Evolutionary conservation across 108 stramenopile genomes (phyloP), one percentile per base, ranked within the genome.

Genomic region (Cyclotella choctawhatcheeana): DNA sequence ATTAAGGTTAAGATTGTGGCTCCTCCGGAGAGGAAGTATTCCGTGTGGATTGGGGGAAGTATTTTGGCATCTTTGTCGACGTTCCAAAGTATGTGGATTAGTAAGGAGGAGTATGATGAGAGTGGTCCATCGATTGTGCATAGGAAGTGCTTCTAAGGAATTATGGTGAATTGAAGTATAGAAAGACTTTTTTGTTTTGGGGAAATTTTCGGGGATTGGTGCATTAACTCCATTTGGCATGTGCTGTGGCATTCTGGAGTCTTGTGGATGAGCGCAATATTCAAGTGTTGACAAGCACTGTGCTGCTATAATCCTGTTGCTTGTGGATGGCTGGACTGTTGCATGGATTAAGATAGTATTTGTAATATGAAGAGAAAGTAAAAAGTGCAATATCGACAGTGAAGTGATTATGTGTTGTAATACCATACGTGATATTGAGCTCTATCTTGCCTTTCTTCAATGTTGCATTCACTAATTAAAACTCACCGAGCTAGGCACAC

Each of bases 1-100:
- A 95, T 98, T 82, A 97, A 97, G 91, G 95, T 98, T 80, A 99
- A 99, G 99, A 98, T 99, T 82, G 98, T 99, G 32, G 98, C 98
- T 34, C 98, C 98, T 53, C 98, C 98, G n/a, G 98, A 99, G 84
- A 89, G 97, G 54, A 99, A 98, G 87, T 97, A 98, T 89, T 94
- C 94, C 45, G 97, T 96, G 63, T 97, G 97, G 98, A 97, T 98
- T 84, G 98, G 98, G 83, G 98, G 98, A 74, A 97, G 96, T 77
- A 99, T 99, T 82, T 84, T 99, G 62, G 96, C 98, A 3, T 96
- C 96, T 68, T 85, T 99, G 43, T 98, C 97, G 63, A 98, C 98
- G 54, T 98, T 99, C 96, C 98, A 99, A 82, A 87, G 90, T 74
- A 97, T 99, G 97, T 99, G 99, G 99, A 98, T 99, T 83, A 88